These are phyloP conservation scores for Sporothrix inflata DNA, from an alignment of 2,329 filamentous ascomycete genomes.

Conservation along the genomic window DNA sequence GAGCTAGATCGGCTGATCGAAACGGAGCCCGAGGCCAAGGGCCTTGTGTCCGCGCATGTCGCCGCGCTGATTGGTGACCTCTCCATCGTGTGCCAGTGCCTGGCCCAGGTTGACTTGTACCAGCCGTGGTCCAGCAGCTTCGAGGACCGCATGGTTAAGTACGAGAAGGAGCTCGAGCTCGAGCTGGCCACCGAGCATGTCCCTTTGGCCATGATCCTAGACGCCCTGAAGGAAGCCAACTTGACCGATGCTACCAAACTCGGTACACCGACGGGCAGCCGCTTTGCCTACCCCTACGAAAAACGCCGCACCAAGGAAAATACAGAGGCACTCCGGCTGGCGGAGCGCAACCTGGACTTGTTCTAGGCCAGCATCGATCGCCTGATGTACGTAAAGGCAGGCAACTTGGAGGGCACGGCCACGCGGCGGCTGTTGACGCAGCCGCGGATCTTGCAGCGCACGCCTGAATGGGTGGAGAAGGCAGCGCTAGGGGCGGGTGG, in stretches of 20 bases:
- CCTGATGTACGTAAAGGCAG: slow-evolving; percentile 29
- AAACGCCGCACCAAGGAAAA: slow-evolving; percentile 53
- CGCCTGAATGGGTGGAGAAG: neutral
- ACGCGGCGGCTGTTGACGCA: neutral
- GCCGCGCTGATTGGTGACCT: neutral
- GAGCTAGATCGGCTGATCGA: slow-evolving; percentile 4
- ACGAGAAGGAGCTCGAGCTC: neutral
- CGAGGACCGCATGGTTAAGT: neutral
- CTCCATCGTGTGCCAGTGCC: neutral
- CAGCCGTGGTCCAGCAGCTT: neutral
- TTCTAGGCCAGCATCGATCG: slow-evolving; percentile 50
- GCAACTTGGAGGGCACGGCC: neutral
- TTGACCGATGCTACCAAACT: slow-evolving; percentile 33
- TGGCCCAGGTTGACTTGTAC: neutral
- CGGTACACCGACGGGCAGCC: slow-evolving; percentile 43
- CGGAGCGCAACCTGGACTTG: slow-evolving; percentile 52
- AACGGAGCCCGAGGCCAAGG: neutral
- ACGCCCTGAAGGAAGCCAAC: neutral
- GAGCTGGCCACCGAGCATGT: neutral
- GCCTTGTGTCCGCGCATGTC: neutral
- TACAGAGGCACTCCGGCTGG: slow-evolving; percentile 47
- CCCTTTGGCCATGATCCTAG: neutral
- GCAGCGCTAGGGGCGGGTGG: neutral
- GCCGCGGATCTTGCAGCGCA: neutral
- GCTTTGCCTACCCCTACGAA: slow-evolving; percentile 49